These are phyloP conservation scores for Eragrostis curvula DNA, from an alignment of 176 grass and related monocot species.

Conservation along the genomic window DNA sequence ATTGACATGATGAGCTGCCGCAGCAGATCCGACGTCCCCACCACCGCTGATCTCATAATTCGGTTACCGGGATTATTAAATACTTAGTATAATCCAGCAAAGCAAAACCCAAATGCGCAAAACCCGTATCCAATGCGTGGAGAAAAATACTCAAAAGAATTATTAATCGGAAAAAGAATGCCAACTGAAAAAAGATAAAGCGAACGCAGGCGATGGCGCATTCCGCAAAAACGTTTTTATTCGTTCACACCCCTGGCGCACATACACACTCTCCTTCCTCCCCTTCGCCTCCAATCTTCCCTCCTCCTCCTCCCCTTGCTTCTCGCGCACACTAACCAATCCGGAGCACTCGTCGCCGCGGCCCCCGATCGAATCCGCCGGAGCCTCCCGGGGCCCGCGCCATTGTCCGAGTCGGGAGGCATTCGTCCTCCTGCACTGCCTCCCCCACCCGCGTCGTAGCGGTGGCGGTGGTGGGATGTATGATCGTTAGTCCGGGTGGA, in stretches of 20 bases:
- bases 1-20: not conserved
- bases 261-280: not conserved
- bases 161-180: not conserved
- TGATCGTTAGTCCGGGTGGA: constrained; percentile 45
- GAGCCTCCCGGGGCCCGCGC: constrained; percentile 19
- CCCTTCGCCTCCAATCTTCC: constrained; percentile 16
- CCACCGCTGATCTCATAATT: constrained; percentile 17
- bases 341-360: constrained; percentile 48
- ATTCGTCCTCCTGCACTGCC: constrained; percentile 34
- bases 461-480: constrained; percentile 45
- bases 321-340: constrained; percentile 69
- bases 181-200: not conserved
- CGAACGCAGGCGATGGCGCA: not conserved
- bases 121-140: constrained; percentile 11
- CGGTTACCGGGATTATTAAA: not conserved
- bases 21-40: not conserved
- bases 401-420: constrained; percentile 52
- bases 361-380: constrained; percentile 44
- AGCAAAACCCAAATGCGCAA: constrained; percentile 36
- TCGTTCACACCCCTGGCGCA: constrained; percentile 16
- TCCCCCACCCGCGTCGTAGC: constrained; percentile 18
- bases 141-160: constrained; percentile 1
- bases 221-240: constrained; percentile 44
- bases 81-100: constrained; percentile 18
- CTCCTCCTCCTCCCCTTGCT: constrained; percentile 43